Evolutionary conservation across 2,329 filamentous ascomycete genomes (phyloP), one percentile per base, ranked within the genome.

Genomic region (Fusarium lyarnte): DNA sequence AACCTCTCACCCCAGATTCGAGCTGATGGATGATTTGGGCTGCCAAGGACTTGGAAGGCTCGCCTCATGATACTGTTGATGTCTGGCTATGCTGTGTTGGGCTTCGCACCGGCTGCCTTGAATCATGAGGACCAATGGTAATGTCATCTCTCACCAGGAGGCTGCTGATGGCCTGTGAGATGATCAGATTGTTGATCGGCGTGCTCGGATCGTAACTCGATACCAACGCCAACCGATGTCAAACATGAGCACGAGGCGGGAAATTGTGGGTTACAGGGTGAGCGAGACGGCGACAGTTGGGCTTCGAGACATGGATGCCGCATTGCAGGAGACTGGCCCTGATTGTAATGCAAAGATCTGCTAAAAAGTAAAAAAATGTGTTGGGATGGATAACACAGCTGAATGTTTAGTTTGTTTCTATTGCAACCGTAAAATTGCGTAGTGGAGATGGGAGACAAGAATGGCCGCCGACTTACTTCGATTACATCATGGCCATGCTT

Each of bases 1-100:
- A 43, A 55, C 51, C 59, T 45, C 55, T 66, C 63, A 71, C 74
- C 73, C 74, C 74, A 38, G 74, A 77, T 76, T 76, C 67, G 53
- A 65, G 61, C 49, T 59, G 58, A 65, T 58, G 73, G 39, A 31
- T 54, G 74, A 72, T 33, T 31, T 61, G 54, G 23, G 47, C 62
- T 70, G 57, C 59, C 53, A 68, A 62, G 51, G 33, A 53, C 47
- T 31, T 31, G 25, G 38, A 51, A 51, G 33, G 41, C 29, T 39
- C 63, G 59, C 49, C 51, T 61, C 47, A 61, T 66, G 69, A 65
- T 69, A 62, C 65, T n/a, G 31, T 49, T 57, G 42, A 59, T 55
- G 58, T 59, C 54, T 73, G 63, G 61, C 52, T 63, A 46, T 60
- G 59, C 60, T 66, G 57, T 39, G 59, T 66, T 29, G 61, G 46